These are phyloP conservation scores for Vaccinium vitisidaea DNA, from an alignment of 148 eudicot genomes.

Conservation along the genomic window DNA sequence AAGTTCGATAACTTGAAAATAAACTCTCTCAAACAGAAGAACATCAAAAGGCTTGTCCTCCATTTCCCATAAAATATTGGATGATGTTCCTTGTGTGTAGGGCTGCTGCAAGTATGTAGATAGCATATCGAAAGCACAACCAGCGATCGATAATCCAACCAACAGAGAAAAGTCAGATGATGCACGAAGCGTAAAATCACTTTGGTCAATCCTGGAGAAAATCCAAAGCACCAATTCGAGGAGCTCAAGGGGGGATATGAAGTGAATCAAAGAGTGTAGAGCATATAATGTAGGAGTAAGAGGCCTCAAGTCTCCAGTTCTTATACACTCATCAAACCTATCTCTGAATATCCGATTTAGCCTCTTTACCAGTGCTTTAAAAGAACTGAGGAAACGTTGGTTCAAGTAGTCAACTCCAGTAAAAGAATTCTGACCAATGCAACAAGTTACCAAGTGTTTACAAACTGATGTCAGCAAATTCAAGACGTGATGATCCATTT, in stretches of 20 bases:
- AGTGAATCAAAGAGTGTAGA: slow-evolving; percentile 50
- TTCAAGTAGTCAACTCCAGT: slow-evolving; percentile 25
- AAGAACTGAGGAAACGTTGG: slow-evolving; percentile 33
- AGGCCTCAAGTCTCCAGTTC: slow-evolving; percentile 35
- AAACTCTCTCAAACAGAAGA: slow-evolving; percentile 53
- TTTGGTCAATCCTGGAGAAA: slow-evolving; percentile 39
- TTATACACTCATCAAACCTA: slow-evolving; percentile 44
- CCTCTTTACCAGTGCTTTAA: slow-evolving; percentile 39
- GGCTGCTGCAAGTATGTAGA: slow-evolving; percentile 36
- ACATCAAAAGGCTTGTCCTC: slow-evolving; percentile 35
- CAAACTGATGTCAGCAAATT: slow-evolving; percentile 48
- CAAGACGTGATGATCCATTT: slow-evolving; percentile 43
- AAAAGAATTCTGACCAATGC: slow-evolving; percentile 22
- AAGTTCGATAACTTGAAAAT: slow-evolving; percentile 44
- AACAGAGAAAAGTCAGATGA: slow-evolving; percentile 36
- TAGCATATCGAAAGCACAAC: slow-evolving; percentile 57
- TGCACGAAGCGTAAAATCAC: slow-evolving; percentile 21
- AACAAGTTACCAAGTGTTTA: slow-evolving; percentile 37
- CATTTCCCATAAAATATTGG: slow-evolving; percentile 32
- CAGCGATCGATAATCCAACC: slow-evolving; percentile 61
- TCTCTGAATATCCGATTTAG: slow-evolving; percentile 43
- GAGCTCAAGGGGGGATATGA: slow-evolving; percentile 68
- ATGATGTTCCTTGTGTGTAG: slow-evolving; percentile 14
- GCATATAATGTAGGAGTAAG: slow-evolving; percentile 55
- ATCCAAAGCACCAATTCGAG: slow-evolving; percentile 75